These are phyloP conservation scores for Phytophthora citrophthora DNA, from an alignment of 352 stramenopile species.

Conservation along the genomic window DNA sequence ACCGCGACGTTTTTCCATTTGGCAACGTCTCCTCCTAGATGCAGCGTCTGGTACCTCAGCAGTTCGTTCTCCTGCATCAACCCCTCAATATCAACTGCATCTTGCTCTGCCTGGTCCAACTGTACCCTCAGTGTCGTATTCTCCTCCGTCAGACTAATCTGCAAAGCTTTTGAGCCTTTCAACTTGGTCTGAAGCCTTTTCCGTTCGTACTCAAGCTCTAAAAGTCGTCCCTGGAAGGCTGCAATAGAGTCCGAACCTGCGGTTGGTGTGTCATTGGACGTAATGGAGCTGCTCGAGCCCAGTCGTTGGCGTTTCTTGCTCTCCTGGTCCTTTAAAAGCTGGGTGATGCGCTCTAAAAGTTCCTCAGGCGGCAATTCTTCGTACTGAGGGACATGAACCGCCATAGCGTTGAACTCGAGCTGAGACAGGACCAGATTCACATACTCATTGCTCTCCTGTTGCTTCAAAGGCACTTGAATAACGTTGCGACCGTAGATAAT, in stretches of 20 bases:
- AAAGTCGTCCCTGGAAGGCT: constrained; percentile 61
- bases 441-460: constrained; percentile 49
- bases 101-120: constrained; percentile 54
- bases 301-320: constrained; percentile 39
- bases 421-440: constrained; percentile 80
- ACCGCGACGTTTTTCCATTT: constrained; percentile 50
- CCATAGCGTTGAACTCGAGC: constrained; percentile 81
- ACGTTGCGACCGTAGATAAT: constrained; percentile 75
- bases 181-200: constrained; percentile 75
- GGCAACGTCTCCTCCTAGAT: constrained; percentile 45
- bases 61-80: constrained; percentile 69
- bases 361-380: constrained; percentile 61
- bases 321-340: constrained; percentile 59
- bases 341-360: constrained; percentile 65
- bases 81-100: constrained; percentile 55
- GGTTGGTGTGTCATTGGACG: neutral
- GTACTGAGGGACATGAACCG: constrained; percentile 73
- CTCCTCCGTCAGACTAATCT: constrained; percentile 77
- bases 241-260: constrained; percentile 34
- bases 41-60: constrained; percentile 59
- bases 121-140: constrained; percentile 63
- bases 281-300: constrained; percentile 14
- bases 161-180: constrained; percentile 53
- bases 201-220: constrained; percentile 76
- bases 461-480: constrained; percentile 77